Evolutionary conservation across 1,284 basidiomycete genomes (phyloP).

Genomic region (Ganoderma sinense): DNA sequence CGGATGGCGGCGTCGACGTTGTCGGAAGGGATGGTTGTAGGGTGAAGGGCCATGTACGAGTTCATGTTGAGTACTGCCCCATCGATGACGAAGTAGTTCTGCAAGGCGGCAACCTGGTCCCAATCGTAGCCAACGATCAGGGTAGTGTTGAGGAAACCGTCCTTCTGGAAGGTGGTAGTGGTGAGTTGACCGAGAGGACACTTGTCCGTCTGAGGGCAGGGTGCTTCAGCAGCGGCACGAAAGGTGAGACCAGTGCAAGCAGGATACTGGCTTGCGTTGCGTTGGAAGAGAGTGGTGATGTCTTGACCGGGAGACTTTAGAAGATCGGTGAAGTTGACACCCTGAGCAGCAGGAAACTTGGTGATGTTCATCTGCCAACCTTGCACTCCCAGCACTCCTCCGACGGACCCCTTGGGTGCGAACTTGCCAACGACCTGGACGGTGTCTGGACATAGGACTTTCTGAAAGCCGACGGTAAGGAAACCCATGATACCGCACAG

Average conservation of each 20-base stretch:
- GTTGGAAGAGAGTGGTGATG: conserved; percentile 86
- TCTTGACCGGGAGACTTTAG: conserved; percentile 77
- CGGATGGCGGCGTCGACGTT: conserved; percentile 88
- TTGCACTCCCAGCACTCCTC: conserved; percentile 77
- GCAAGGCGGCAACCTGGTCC: conserved; percentile 76
- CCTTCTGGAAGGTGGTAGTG: conserved; percentile 62
- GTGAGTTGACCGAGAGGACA: conserved; percentile 71
- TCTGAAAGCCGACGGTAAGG: conserved; percentile 94
- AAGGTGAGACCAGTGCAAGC: conserved; percentile 69
- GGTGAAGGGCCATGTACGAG: conserved; percentile 85
- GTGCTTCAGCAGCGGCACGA: conserved; percentile 75
- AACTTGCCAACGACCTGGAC: conserved; percentile 68
- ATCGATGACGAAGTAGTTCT: conserved; percentile 88
- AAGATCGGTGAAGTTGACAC: conserved; percentile 63
- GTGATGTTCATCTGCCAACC: conserved; percentile 85
- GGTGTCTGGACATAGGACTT: conserved; percentile 85
- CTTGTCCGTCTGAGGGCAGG: conserved; percentile 65
- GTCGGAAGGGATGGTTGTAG: conserved; percentile 74
- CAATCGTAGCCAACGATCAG: conserved; percentile 87
- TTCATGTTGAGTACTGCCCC: conserved; percentile 94
- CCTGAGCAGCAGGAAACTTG: conserved; percentile 58
- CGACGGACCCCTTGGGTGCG: conserved; percentile 64
- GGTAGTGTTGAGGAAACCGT: conserved; percentile 71
- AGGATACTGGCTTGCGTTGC: conserved; percentile 68
- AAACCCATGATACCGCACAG: conserved; percentile 90